Evolutionary conservation across 75 land plant genomes (phyloP).

Genomic region (Pinus taeda): DNA sequence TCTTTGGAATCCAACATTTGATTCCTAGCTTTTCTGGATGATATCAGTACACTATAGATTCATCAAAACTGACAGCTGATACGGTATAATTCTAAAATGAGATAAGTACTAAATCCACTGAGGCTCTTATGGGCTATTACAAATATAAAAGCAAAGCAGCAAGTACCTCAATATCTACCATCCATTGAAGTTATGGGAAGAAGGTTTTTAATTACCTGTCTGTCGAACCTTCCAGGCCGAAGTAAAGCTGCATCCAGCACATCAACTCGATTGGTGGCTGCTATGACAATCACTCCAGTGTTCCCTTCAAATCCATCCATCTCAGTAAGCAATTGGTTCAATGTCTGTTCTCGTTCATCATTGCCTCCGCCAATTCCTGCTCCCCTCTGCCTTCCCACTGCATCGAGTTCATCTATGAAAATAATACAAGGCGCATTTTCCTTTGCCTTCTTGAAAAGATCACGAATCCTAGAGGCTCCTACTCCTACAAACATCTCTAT

Average conservation of each 20-base stretch:
- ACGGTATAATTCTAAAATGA: not conserved
- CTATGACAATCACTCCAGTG: conserved; percentile 51
- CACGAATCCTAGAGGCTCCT: conserved; percentile 49
- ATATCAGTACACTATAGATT: not conserved
- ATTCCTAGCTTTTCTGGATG: not conserved
- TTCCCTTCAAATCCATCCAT: conserved; percentile 64
- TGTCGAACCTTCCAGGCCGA: conserved; percentile 49
- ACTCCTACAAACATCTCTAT: conserved; percentile 62
- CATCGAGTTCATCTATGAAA: conserved; percentile 59
- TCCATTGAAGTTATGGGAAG: too few relatives aligned
- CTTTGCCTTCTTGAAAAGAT: conserved; percentile 52
- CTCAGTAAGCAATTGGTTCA: conserved; percentile 53
- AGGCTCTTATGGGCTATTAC: not conserved
- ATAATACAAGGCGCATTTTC: conserved; percentile 59
- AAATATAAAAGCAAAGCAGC: too few relatives aligned
- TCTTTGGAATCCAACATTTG: not conserved
- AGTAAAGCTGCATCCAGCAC: conserved; percentile 59
- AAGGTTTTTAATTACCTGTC: conserved; percentile 31
- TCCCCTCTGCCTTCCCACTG: conserved; percentile 57
- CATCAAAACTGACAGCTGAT: not conserved
- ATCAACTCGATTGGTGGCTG: conserved; percentile 52
- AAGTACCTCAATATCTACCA: too few relatives aligned
- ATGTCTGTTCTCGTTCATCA: conserved; percentile 53
- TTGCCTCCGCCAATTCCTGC: conserved; percentile 59
- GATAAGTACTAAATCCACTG: not conserved